phyloP scores from a whole-genome alignment of 129 eudicot genomes.

The Saposhnikovia divaricata region DNA sequence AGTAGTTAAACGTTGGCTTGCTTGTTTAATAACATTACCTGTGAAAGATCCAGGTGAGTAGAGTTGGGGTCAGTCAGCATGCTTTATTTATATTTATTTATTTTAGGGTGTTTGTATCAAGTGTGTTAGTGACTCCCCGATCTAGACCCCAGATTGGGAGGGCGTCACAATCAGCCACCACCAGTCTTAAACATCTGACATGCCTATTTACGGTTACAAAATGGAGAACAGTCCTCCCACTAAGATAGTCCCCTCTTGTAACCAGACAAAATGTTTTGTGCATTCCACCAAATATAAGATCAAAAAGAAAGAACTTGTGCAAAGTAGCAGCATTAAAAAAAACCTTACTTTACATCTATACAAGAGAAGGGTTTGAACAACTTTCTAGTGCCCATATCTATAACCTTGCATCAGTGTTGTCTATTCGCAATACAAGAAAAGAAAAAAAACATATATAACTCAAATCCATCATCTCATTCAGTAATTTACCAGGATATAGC shows the following conservation, averaged over 20 bases:
- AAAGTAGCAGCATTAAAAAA: not conserved
- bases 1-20: too few species aligned
- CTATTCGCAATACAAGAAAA: conserved; percentile 25
- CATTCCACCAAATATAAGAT: not conserved
- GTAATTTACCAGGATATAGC: not conserved
- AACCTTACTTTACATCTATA: conserved; percentile 83
- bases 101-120: too few species aligned
- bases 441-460: conserved; percentile 14
- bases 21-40: too few species aligned
- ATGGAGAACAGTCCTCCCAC: conserved; percentile 96
- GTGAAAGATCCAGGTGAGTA: too few species aligned
- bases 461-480: conserved; percentile 11
- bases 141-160: too few species aligned
- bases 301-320: not conserved
- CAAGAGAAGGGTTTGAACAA: conserved; percentile 87
- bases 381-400: conserved; percentile 97
- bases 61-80: too few species aligned
- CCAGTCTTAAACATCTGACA: conserved; percentile 80
- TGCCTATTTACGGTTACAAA: conserved; percentile 88
- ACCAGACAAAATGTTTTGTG: conserved; percentile 32
- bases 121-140: too few species aligned
- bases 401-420: conserved; percentile 99
- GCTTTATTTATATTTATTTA: too few species aligned
- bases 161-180: conserved; percentile 92
- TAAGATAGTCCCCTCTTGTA: conserved; percentile 84